phyloP scores from a whole-genome alignment of 1,139 yeast species.

The Diutina sp. region DNA sequence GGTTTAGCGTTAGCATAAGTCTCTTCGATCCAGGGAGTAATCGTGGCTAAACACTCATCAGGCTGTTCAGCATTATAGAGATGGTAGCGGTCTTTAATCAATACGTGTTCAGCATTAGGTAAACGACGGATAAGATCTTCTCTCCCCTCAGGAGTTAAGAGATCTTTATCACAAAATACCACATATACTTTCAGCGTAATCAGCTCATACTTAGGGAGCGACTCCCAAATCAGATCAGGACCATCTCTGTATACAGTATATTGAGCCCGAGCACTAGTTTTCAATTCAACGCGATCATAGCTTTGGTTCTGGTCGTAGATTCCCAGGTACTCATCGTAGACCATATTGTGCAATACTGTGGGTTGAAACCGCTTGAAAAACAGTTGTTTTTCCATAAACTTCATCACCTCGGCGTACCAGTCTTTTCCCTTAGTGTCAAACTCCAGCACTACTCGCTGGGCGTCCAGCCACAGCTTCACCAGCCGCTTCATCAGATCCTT shows the following conservation, averaged over 20 bases:
- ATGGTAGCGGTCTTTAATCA: not conserved
- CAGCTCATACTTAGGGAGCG: not conserved
- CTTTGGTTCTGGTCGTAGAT: not conserved
- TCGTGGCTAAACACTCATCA: not conserved
- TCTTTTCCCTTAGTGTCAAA: not conserved
- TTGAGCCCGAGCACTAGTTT: not conserved
- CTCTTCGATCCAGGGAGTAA: not conserved
- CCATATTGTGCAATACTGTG: not conserved
- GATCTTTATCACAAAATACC: not conserved
- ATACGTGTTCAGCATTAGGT: not conserved
- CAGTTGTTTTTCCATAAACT: not conserved
- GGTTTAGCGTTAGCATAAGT: not conserved
- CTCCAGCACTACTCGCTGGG: not conserved
- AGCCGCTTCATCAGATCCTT: not conserved
- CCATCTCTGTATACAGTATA: not conserved
- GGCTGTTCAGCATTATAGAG: conserved; percentile 1
- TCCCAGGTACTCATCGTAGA: not conserved
- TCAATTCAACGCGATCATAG: not conserved
- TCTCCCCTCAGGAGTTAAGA: not conserved
- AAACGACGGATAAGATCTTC: not conserved
- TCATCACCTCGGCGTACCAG: not conserved
- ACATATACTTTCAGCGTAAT: not conserved
- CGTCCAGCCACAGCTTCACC: not conserved
- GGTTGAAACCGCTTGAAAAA: conserved; percentile 1
- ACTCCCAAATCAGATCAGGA: not conserved